Base-by-base conservation (phyloP, 441 rosid genomes). In the Gossypium gossypioides region DNA sequence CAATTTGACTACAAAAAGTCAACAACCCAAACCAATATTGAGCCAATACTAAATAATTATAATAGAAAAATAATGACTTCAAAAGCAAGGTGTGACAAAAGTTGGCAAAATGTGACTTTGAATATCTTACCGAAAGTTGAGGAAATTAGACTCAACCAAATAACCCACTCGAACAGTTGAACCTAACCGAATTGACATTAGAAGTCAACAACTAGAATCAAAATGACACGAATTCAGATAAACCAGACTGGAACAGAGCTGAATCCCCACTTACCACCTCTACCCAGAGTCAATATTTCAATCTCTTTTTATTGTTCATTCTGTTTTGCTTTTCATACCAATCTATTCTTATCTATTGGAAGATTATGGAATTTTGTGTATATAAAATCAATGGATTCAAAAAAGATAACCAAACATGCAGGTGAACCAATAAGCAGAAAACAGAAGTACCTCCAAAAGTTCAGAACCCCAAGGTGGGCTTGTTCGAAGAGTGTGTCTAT, bases 391-490 rank as follows among this genome's bases (percentile, higher is more conserved):
- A 46, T 5, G 22, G 42, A 48, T 44, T n/a, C 19, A 16, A 32
- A 51, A 16, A 65, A 40, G 32, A 44, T 21, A 3, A 8, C 34
- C 5, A 22, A 44, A 44, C 18, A 65, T 22, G 34, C 19, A 68
- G 27, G 59, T 48, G 19, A 65, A 29, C 16, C 13, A 40, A 52
- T 66, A 70, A 44, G 46, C 25, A 75, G 12, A 59, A 61, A 56
- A 68, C 25, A 72, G 21, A 79, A 68, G 40, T 87, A 93, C 99
- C 97, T 96, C 98, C 78, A 96, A 85, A 79, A 96, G 98, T 89
- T 93, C 99, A 58, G 99, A 96, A 74, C 98, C 98, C 99, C 99
- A 96, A 59, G 97, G 99, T 56, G 99, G 90, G 74, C 87, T 96
- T 71, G 99, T 88, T 79, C 95, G 94, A 76, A 93, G 94, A 72